phyloP scores from a whole-genome alignment of 192 early-diverging fungal genomes.

The Backusella morwellensis region DNA sequence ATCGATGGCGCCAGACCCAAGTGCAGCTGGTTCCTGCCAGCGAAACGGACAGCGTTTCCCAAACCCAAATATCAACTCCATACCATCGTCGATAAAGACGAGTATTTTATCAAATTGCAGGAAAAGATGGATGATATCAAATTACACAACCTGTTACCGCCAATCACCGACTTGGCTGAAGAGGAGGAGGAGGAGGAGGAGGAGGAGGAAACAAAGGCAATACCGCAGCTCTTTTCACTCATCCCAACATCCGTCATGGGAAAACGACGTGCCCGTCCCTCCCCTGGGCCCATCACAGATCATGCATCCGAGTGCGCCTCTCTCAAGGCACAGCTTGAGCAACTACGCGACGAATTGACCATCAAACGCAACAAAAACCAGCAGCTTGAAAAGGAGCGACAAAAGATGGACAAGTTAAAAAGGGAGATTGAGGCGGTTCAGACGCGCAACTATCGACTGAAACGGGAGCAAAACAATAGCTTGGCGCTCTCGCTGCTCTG shows the following conservation, averaged over 20 bases:
- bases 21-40: not conserved
- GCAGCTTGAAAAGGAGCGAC: not conserved
- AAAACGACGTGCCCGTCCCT: not conserved
- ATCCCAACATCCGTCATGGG: not conserved
- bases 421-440: constrained; percentile 8
- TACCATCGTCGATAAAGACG: not conserved
- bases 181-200: not conserved
- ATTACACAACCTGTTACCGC: not conserved
- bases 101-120: not conserved
- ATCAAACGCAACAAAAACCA: not conserved
- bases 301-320: not conserved
- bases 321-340: not conserved
- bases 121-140: not conserved
- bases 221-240: not conserved
- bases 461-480: not conserved
- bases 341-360: not conserved
- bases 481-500: not conserved
- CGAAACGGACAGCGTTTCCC: not conserved
- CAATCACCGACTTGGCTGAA: too few relatives aligned
- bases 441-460: not conserved
- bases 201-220: not conserved
- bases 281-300: too few relatives aligned
- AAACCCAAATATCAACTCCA: not conserved
- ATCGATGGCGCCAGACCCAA: not conserved
- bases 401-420: constrained; percentile 6